These are phyloP conservation scores for Penicillium parvum DNA, from an alignment of 495 filamentous ascomycete species.

Conservation along the genomic window DNA sequence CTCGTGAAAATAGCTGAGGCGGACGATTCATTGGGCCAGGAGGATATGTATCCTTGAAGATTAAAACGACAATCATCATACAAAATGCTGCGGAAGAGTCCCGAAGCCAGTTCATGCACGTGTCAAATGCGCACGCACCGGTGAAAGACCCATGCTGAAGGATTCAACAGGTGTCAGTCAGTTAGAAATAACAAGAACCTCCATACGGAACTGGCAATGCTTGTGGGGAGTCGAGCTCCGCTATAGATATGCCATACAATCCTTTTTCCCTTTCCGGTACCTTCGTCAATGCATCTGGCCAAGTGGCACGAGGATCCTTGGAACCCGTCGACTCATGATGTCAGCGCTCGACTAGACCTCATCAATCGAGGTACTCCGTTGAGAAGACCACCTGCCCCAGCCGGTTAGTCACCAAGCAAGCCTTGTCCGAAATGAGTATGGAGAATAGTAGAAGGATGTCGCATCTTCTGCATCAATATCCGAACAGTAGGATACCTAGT, in stretches of 20 bases:
- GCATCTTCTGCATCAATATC: too few relatives aligned
- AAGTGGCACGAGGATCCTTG: constrained; percentile 1
- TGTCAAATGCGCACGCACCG: constrained; percentile 17
- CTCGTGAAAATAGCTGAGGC: too few relatives aligned
- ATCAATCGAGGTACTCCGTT: background rate
- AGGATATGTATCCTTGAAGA: too few relatives aligned
- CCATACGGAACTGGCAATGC: too few relatives aligned
- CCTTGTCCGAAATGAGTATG: background rate
- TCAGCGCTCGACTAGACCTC: constrained; percentile 1
- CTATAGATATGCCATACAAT: constrained; percentile 1
- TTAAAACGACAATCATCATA: too few relatives aligned
- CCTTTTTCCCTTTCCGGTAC: constrained; percentile 5
- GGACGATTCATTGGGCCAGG: too few relatives aligned
- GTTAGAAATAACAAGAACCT: too few relatives aligned
- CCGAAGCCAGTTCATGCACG: constrained; percentile 6
- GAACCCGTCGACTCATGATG: constrained; percentile 11
- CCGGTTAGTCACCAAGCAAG: constrained; percentile 1
- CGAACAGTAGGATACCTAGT: too few relatives aligned
- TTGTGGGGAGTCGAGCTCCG: too few relatives aligned
- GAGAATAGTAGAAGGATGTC: too few relatives aligned
- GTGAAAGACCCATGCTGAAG: constrained; percentile 7
- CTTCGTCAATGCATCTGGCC: background rate
- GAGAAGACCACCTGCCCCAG: constrained; percentile 2
- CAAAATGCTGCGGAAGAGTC: too few relatives aligned
- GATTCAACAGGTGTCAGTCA: constrained; percentile 1